Percentiles rank a stretch among this genome's conserved stretches.
phyloP scores from a whole-genome alignment of 352 stramenopile species.

The Globisporangium lucens region DNA sequence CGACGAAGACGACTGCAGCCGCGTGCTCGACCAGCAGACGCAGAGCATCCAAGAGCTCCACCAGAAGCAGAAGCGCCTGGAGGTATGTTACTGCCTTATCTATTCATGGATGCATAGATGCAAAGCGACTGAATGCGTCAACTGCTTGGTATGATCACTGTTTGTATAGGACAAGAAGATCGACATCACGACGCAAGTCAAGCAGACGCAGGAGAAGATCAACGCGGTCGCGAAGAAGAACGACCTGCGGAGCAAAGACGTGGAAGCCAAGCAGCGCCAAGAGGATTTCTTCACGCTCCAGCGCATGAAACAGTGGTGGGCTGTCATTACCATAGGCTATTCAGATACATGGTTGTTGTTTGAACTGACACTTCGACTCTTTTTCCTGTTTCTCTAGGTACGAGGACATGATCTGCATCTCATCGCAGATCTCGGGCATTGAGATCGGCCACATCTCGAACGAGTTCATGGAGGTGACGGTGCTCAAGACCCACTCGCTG shows the following conservation, averaged over 20 bases:
- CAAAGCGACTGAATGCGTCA: background rate
- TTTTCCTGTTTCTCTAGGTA: slow-evolving; percentile 32
- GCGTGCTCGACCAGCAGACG: slow-evolving; percentile 70
- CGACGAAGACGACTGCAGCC: slow-evolving; percentile 74
- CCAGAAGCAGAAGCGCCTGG: slow-evolving; percentile 58
- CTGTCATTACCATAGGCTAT: background rate
- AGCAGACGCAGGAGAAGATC: slow-evolving; percentile 57
- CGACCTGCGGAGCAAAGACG: slow-evolving; percentile 59
- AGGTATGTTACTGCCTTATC: slow-evolving; percentile 24
- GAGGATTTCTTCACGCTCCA: slow-evolving; percentile 65
- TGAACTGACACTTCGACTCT: background rate
- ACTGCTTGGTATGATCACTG: background rate
- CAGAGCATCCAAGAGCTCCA: slow-evolving; percentile 70
- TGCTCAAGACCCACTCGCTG: slow-evolving; percentile 49
- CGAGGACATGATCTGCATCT: slow-evolving; percentile 53
- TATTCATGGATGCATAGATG: background rate
- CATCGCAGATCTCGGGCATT: slow-evolving; percentile 49
- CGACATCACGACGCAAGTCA: slow-evolving; percentile 64
- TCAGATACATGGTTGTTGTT: background rate
- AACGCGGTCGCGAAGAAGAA: slow-evolving; percentile 61
- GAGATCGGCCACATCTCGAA: slow-evolving; percentile 53
- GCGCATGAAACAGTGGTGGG: slow-evolving; percentile 74
- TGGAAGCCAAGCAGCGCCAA: slow-evolving; percentile 70
- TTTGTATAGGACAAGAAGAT: slow-evolving; percentile 61
- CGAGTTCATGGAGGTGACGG: slow-evolving; percentile 57